These are phyloP conservation scores for Gynostemma pentaphyllum DNA, from an alignment of 306 rosid species.

Conservation along the genomic window DNA sequence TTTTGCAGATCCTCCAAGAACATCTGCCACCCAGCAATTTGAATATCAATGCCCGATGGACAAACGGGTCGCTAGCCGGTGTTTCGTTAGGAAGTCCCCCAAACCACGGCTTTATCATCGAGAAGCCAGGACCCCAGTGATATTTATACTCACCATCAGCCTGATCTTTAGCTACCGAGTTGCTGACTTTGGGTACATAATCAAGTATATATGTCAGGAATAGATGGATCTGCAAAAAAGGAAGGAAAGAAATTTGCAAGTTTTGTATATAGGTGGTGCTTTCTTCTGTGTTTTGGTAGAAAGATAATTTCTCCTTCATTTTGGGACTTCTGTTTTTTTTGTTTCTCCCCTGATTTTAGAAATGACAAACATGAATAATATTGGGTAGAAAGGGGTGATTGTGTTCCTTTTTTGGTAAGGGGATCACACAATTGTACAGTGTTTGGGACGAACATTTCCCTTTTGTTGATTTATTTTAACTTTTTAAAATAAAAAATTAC, in stretches of 20 bases:
- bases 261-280: background rate
- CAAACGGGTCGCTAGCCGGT: constrained; percentile 55
- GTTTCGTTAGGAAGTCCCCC: constrained; percentile 63
- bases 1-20: constrained; percentile 42
- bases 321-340: constrained; percentile 4
- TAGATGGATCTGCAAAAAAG: background rate
- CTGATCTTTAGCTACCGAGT: background rate
- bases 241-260: background rate
- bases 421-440: background rate
- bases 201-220: constrained; percentile 7
- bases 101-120: constrained; percentile 37
- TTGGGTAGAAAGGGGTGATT: background rate
- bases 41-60: constrained; percentile 67
- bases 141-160: background rate
- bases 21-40: constrained; percentile 41
- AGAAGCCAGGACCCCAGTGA: constrained; percentile 20
- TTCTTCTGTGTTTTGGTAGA: constrained; percentile 7
- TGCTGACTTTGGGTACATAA: background rate
- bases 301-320: background rate
- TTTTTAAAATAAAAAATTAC: background rate
- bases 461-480: background rate
- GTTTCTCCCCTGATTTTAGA: background rate
- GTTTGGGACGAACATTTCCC: background rate
- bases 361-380: background rate
- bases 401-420: constrained; percentile 3